These are phyloP conservation scores for Coemansia guatemalensis DNA, from an alignment of 192 early-diverging fungal genomes.

Conservation along the genomic window DNA sequence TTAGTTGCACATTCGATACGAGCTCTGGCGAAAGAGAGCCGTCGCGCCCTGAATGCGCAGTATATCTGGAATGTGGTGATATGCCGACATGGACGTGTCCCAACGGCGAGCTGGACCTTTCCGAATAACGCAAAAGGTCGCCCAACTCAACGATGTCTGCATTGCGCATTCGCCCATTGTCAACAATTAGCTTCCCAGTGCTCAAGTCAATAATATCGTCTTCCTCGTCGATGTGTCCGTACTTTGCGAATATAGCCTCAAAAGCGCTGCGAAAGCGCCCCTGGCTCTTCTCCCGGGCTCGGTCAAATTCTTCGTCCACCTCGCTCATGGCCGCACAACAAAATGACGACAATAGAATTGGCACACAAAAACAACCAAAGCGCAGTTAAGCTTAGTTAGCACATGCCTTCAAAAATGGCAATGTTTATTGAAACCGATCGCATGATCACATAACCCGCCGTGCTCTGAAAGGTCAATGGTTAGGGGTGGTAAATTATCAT, in stretches of 20 bases:
- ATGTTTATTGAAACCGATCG: background rate
- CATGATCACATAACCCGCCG: too few relatives aligned
- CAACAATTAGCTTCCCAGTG: slow-evolving; percentile 35
- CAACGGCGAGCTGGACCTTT: background rate
- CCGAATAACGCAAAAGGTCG: slow-evolving; percentile 25
- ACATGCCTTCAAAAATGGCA: background rate
- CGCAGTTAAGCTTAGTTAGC: background rate
- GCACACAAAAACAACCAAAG: background rate
- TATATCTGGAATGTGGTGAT: too few relatives aligned
- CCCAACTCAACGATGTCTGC: slow-evolving; percentile 26
- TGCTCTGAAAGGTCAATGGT: too few relatives aligned
- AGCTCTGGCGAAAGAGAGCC: slow-evolving; percentile 19
- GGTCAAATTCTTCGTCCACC: slow-evolving; percentile 43
- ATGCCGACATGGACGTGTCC: background rate
- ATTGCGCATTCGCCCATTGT: slow-evolving; percentile 45
- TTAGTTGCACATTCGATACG: background rate
- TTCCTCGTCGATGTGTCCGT: slow-evolving; percentile 42
- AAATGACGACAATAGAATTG: background rate
- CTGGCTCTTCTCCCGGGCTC: slow-evolving; percentile 38
- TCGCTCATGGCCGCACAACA: slow-evolving; percentile 23
- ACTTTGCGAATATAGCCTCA: slow-evolving; percentile 46
- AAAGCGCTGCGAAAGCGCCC: slow-evolving; percentile 44
- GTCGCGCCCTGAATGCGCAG: background rate
- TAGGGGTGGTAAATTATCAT: too few relatives aligned
- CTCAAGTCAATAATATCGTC: slow-evolving; percentile 44